These are phyloP conservation scores for Suillus plorans DNA, from an alignment of 768 basidiomycete genomes.

Conservation along the genomic window DNA sequence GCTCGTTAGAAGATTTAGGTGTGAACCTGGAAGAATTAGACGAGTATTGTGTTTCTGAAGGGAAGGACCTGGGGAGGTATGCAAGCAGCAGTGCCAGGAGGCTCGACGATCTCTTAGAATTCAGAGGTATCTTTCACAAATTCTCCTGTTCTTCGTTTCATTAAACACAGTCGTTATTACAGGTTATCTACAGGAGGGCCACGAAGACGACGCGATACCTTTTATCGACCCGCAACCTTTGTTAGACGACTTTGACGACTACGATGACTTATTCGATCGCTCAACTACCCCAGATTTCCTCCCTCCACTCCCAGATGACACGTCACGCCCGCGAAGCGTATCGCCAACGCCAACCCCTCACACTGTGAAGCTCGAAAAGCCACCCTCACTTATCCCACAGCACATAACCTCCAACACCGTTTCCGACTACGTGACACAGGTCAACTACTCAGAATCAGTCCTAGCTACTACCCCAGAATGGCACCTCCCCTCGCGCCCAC, in stretches of 20 bases:
- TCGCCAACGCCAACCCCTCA: constrained; percentile 39
- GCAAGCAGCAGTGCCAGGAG: constrained; percentile 61
- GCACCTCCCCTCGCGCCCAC: constrained; percentile 57
- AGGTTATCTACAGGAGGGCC: constrained; percentile 64
- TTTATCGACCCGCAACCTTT: constrained; percentile 42
- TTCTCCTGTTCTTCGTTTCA: constrained; percentile 4
- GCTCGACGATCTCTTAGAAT: constrained; percentile 71
- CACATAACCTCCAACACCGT: constrained; percentile 42
- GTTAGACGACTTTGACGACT: constrained; percentile 8
- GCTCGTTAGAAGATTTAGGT: constrained; percentile 75
- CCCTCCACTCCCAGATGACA: constrained; percentile 33
- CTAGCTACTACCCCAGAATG: constrained; percentile 64
- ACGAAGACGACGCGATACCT: constrained; percentile 54
- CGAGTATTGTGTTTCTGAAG: constrained; percentile 68
- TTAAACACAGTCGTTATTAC: constrained; percentile 24
- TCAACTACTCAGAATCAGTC: constrained; percentile 74
- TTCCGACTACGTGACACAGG: constrained; percentile 68
- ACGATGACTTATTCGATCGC: constrained; percentile 22
- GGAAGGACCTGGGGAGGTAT: constrained; percentile 66
- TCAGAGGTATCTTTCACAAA: constrained; percentile 54
- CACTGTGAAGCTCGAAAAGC: constrained; percentile 31
- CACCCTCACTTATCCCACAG: constrained; percentile 42
- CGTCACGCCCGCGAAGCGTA: constrained; percentile 25
- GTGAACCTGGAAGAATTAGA: constrained; percentile 66
- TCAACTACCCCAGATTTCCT: constrained; percentile 33